A percentile compares a stretch with the other conserved stretches of the same genome.
Evolutionary conservation across 805 yeast species (phyloP).

Genomic region (Myxozyma monticola): DNA sequence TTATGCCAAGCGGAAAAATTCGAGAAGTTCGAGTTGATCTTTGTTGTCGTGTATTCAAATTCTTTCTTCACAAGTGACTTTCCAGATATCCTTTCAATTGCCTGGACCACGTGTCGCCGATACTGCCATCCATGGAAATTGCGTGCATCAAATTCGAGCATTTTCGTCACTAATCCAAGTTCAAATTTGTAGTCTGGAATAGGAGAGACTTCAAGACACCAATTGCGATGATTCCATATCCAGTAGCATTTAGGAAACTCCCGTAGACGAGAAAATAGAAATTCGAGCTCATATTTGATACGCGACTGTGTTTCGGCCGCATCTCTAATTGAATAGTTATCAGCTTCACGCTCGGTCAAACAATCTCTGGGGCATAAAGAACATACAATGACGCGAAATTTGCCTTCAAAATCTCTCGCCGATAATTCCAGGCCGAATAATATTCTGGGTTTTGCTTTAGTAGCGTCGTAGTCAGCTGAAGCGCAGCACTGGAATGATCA

Average conservation of each 20-base stretch:
- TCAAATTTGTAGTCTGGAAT: constrained; percentile 67
- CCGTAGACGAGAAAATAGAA: constrained; percentile 59
- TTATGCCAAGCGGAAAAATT: constrained; percentile 97
- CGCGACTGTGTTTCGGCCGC: constrained; percentile 37
- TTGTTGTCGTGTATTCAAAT: constrained; percentile 71
- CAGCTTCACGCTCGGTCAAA: background rate
- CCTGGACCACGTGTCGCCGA: constrained; percentile 64
- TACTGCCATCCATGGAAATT: constrained; percentile 97
- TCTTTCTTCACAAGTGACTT: constrained; percentile 50
- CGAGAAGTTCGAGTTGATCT: constrained; percentile 80
- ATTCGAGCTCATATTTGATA: constrained; percentile 59
- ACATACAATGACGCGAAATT: constrained; percentile 34
- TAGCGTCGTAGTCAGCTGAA: constrained; percentile 57
- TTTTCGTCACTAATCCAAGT: constrained; percentile 62
- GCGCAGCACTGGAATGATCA: constrained; percentile 42
- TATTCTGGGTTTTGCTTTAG: constrained; percentile 77
- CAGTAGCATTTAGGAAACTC: constrained; percentile 87
- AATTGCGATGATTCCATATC: constrained; percentile 92
- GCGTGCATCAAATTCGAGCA: constrained; percentile 72
- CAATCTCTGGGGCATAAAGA: background rate
- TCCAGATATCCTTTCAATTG: constrained; percentile 36
- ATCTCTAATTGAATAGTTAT: background rate
- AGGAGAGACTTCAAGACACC: constrained; percentile 63
- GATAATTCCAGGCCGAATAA: constrained; percentile 85
- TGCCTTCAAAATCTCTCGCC: constrained; percentile 64